phyloP scores from a whole-genome alignment of 129 eudicot species.

The Artemisia tridentata region DNA sequence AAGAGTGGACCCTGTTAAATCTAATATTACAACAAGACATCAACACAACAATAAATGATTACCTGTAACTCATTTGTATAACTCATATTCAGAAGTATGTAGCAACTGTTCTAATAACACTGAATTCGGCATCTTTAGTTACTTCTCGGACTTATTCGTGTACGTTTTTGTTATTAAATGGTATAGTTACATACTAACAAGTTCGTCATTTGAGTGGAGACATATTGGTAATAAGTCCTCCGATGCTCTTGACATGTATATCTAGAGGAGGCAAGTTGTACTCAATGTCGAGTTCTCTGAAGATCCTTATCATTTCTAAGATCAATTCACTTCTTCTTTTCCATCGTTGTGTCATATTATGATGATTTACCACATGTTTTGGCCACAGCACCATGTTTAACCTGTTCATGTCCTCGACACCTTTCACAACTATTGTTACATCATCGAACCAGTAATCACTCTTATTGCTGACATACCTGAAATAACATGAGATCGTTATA shows the following conservation, averaged over 20 bases:
- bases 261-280: constrained; percentile 14
- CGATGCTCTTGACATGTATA: constrained; percentile 1
- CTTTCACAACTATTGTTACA: constrained; percentile 8
- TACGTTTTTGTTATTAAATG: neutral
- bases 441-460: constrained; percentile 14
- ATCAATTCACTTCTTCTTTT: constrained; percentile 20
- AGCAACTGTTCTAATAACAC: neutral
- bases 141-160: neutral
- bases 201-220: neutral
- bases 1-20: neutral
- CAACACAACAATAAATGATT: no score
- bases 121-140: constrained; percentile 18
- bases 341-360: constrained; percentile 23
- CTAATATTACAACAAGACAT: no score
- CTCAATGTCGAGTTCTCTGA: constrained; percentile 9
- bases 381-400: constrained; percentile 22
- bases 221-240: neutral
- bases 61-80: no score
- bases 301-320: constrained; percentile 14
- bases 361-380: constrained; percentile 17
- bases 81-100: no score
- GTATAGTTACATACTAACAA: neutral
- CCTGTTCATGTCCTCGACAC: constrained; percentile 7
- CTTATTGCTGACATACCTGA: constrained; percentile 3
- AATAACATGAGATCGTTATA: neutral